Percentiles rank a stretch among this genome's conserved stretches.
These are phyloP conservation scores for Telopea speciosissima DNA, from an alignment of 177 flowering plant genomes.

Conservation along the genomic window DNA sequence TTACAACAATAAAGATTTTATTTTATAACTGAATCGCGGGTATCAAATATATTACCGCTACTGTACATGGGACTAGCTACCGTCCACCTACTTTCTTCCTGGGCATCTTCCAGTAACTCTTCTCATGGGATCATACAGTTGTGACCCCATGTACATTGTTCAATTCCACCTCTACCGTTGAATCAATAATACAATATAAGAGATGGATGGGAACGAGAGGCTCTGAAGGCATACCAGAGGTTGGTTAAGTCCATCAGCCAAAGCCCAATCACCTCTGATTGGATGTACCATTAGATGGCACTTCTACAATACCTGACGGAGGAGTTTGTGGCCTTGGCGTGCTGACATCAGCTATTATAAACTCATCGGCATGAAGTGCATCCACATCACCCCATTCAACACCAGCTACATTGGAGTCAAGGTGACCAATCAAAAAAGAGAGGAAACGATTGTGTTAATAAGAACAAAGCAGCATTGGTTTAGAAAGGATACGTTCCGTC, in stretches of 20 bases:
- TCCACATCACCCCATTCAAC: slow-evolving; percentile 51
- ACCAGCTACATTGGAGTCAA: slow-evolving; percentile 35
- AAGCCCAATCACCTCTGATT: slow-evolving; percentile 32
- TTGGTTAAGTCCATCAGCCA: slow-evolving; percentile 1
- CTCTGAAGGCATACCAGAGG: slow-evolving; percentile 8
- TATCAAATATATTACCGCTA: slow-evolving; percentile 9
- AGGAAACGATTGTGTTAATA: not conserved
- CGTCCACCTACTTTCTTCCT: slow-evolving; percentile 3
- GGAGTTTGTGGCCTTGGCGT: slow-evolving; percentile 54
- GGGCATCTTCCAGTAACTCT: slow-evolving; percentile 1
- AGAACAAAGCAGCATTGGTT: not conserved
- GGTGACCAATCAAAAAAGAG: slow-evolving; percentile 15
- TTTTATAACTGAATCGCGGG: slow-evolving; percentile 11
- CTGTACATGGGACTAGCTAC: slow-evolving; percentile 17
- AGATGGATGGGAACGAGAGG: slow-evolving; percentile 3
- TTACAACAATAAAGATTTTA: slow-evolving; percentile 4
- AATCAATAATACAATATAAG: slow-evolving; percentile 22
- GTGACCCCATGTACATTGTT: slow-evolving; percentile 15
- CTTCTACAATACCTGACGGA: slow-evolving; percentile 37
- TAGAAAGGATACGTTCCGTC: slow-evolving; percentile 58
- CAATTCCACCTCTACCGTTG: slow-evolving; percentile 31
- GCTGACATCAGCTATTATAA: slow-evolving; percentile 37
- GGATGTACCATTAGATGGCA: slow-evolving; percentile 26
- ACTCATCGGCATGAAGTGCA: slow-evolving; percentile 38
- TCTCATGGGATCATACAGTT: not conserved